These are phyloP conservation scores for Phalaenopsis aphrodite DNA, from an alignment of 106 monocot genomes.

Conservation along the genomic window DNA sequence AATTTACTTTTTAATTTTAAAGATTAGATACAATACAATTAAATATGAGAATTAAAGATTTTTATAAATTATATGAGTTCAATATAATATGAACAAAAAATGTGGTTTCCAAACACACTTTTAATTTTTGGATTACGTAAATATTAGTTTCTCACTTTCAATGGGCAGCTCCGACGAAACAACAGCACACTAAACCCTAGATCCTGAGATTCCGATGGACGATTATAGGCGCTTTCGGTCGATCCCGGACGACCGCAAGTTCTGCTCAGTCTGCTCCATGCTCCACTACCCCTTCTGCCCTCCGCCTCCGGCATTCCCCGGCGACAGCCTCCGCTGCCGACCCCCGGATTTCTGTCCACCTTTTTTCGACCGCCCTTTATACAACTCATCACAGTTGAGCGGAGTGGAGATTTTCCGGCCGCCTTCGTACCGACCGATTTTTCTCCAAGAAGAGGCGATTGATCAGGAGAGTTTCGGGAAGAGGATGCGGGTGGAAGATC, in stretches of 20 bases:
- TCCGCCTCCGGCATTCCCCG: slow-evolving; percentile 23
- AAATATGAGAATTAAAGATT: too few relatives aligned
- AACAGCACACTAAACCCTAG: slow-evolving; percentile 6
- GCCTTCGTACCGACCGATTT: slow-evolving; percentile 2
- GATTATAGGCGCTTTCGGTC: slow-evolving; percentile 49
- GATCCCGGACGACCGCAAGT: slow-evolving; percentile 1
- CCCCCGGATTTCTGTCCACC: slow-evolving; percentile 3
- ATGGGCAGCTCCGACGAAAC: not conserved
- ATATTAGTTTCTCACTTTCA: not conserved
- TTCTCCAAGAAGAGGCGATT: slow-evolving; percentile 9
- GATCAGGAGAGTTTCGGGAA: slow-evolving; percentile 23
- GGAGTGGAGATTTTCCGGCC: slow-evolving; percentile 6
- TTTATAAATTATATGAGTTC: too few relatives aligned
- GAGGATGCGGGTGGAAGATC: slow-evolving; percentile 55
- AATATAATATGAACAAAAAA: too few relatives aligned
- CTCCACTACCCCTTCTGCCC: slow-evolving; percentile 54
- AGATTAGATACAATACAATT: too few relatives aligned
- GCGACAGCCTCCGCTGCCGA: not conserved
- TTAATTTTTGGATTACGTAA: too few relatives aligned
- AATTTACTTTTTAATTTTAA: too few relatives aligned
- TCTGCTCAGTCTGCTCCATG: slow-evolving; percentile 39
- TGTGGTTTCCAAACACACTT: too few relatives aligned
- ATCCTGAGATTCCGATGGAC: slow-evolving; percentile 24
- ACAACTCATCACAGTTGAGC: slow-evolving; percentile 1
- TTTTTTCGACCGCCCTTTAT: slow-evolving; percentile 1